phyloP scores from a whole-genome alignment of 1,139 yeast species.

The Saccharomyces hybrid region DNA sequence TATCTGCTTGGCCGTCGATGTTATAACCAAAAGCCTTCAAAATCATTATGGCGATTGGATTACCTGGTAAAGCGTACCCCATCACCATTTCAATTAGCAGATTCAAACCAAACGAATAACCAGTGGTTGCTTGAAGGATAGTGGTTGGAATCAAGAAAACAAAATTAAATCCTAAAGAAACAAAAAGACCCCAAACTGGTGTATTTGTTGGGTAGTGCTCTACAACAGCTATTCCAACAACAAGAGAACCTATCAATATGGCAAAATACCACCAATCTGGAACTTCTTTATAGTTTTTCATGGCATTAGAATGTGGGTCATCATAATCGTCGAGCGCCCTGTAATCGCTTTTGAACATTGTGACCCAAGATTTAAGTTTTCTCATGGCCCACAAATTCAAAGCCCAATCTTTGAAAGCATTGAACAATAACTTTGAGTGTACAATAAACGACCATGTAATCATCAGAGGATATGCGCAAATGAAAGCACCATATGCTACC shows the following conservation, averaged over 20 bases:
- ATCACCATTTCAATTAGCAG: slow-evolving; percentile 53
- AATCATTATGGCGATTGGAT: slow-evolving; percentile 52
- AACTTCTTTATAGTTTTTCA: slow-evolving; percentile 50
- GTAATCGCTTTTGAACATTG: slow-evolving; percentile 9
- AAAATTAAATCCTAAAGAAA: slow-evolving; percentile 48
- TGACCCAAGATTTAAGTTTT: slow-evolving; percentile 22
- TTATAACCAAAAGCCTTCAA: slow-evolving; percentile 54
- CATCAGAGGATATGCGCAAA: slow-evolving; percentile 51
- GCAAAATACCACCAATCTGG: slow-evolving; percentile 54
- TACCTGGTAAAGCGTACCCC: slow-evolving; percentile 60
- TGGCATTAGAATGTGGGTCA: slow-evolving; percentile 53
- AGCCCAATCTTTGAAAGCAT: slow-evolving; percentile 23
- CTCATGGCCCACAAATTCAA: slow-evolving; percentile 31
- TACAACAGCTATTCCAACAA: slow-evolving; percentile 43
- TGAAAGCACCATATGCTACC: slow-evolving; percentile 49
- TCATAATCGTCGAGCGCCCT: slow-evolving; percentile 31
- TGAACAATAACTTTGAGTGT: slow-evolving; percentile 25
- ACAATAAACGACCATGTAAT: slow-evolving; percentile 39
- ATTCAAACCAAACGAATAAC: slow-evolving; percentile 46
- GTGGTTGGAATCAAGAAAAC: slow-evolving; percentile 47
- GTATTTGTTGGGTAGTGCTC: slow-evolving; percentile 37
- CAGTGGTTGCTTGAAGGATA: slow-evolving; percentile 47
- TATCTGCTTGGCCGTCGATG: slow-evolving; percentile 56
- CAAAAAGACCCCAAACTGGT: slow-evolving; percentile 49
- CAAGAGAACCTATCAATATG: slow-evolving; percentile 43